phyloP scores from a whole-genome alignment of 2,329 filamentous ascomycete genomes.

The Furcasterigmium sp. region DNA sequence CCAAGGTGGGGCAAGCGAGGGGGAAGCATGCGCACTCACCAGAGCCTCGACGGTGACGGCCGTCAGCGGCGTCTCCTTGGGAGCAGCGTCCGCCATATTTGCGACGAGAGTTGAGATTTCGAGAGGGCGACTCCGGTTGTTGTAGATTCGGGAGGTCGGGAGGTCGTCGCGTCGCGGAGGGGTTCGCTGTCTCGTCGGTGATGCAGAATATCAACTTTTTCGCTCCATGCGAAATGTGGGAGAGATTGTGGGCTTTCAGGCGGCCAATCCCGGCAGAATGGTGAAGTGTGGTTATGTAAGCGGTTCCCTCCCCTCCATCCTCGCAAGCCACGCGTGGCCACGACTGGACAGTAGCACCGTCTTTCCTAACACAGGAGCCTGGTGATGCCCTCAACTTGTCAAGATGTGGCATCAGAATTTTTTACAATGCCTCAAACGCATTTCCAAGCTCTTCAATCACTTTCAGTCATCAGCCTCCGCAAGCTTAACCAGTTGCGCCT shows the following conservation, averaged over 20 bases:
- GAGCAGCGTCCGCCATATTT: constrained; percentile 50
- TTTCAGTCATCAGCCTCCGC: too few relatives aligned
- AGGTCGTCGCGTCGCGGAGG: constrained; percentile 13
- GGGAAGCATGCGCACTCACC: constrained; percentile 50
- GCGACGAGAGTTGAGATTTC: constrained; percentile 18
- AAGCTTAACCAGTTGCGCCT: too few relatives aligned
- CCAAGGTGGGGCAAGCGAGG: constrained; percentile 20
- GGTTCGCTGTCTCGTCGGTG: constrained; percentile 10
- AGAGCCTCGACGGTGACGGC: constrained; percentile 92
- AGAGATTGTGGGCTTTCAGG: constrained; percentile 32
- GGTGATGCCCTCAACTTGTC: too few relatives aligned
- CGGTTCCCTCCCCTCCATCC: background rate
- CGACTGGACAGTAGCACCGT: too few relatives aligned
- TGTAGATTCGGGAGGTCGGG: constrained; percentile 12
- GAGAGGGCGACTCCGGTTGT: constrained; percentile 15
- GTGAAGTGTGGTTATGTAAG: background rate
- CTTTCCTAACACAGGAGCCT: too few relatives aligned
- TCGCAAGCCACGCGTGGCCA: too few relatives aligned
- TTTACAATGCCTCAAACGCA: too few relatives aligned
- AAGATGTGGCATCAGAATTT: too few relatives aligned
- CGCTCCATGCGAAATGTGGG: constrained; percentile 34
- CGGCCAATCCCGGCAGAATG: constrained; percentile 32
- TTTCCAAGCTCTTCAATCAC: too few relatives aligned
- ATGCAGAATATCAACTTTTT: constrained; percentile 38
- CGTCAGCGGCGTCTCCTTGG: constrained; percentile 69